Evolutionary conservation across 164 flowering plant genomes (phyloP).

Genomic region (Hamamelis virginiana): DNA sequence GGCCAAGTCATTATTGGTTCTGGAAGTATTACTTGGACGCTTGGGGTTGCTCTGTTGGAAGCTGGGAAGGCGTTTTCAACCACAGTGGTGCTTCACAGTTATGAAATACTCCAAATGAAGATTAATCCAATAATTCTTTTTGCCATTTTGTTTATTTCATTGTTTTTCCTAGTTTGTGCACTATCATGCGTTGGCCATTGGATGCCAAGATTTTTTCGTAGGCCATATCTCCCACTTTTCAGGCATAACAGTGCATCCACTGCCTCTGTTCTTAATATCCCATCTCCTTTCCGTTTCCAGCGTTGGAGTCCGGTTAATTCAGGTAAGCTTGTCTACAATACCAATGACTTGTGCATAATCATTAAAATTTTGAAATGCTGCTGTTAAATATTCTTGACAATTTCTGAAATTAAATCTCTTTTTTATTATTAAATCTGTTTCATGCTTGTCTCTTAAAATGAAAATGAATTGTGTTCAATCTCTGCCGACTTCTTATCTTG

Average conservation of each 20-base stretch:
- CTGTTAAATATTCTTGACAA: not conserved
- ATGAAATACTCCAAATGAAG: conserved; percentile 51
- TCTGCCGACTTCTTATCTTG: not conserved
- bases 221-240: conserved; percentile 75
- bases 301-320: conserved; percentile 87
- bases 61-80: conserved; percentile 64
- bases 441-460: not conserved
- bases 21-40: conserved; percentile 98
- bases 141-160: conserved; percentile 46
- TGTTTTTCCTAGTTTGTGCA: conserved; percentile 59
- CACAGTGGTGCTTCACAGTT: conserved; percentile 36
- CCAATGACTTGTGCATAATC: not conserved
- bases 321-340: conserved; percentile 41
- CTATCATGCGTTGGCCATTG: conserved; percentile 58
- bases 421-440: too few species aligned
- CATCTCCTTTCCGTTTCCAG: conserved; percentile 74
- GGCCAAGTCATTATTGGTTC: conserved; percentile 71
- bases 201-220: conserved; percentile 57
- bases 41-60: conserved; percentile 89
- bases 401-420: not conserved
- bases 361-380: not conserved
- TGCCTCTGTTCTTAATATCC: conserved; percentile 58
- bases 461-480: not conserved
- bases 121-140: conserved; percentile 54
- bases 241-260: conserved; percentile 56